phyloP scores from a whole-genome alignment of 2,329 filamentous ascomycete genomes.

The Venturia aucupariae region DNA sequence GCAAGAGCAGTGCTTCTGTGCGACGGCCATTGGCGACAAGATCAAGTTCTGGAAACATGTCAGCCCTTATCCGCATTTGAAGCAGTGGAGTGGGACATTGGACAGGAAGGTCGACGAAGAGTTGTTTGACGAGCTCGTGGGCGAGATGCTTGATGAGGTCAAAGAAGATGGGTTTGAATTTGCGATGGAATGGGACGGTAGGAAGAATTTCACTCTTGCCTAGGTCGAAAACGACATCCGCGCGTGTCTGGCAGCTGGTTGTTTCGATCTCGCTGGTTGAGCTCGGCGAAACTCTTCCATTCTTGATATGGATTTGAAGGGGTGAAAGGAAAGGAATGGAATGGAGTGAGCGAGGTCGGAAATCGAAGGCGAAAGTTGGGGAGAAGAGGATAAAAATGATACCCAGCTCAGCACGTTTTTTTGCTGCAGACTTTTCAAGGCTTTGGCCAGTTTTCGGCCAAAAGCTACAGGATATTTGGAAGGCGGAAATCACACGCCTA shows the following conservation, averaged over 20 bases:
- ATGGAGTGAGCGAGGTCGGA: not conserved
- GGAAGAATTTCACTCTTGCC: not conserved
- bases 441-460: not conserved
- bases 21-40: constrained; percentile 1
- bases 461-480: not conserved
- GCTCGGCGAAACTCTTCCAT: not conserved
- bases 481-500: not conserved
- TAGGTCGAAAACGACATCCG: not conserved
- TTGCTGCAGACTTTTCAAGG: not conserved
- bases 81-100: not conserved
- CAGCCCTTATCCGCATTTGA: constrained; percentile 1
- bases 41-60: constrained; percentile 6
- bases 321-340: too few species aligned
- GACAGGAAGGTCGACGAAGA: not conserved
- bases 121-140: not conserved
- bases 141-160: not conserved
- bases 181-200: not conserved
- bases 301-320: not conserved
- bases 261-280: too few species aligned
- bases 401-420: not conserved
- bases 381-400: not conserved
- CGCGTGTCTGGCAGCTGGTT: not conserved
- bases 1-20: constrained; percentile 4
- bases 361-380: not conserved
- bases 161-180: constrained; percentile 3